Conservation (phyloP, 805 yeast genomes). For the Yamadazyma insecticola region DNA sequence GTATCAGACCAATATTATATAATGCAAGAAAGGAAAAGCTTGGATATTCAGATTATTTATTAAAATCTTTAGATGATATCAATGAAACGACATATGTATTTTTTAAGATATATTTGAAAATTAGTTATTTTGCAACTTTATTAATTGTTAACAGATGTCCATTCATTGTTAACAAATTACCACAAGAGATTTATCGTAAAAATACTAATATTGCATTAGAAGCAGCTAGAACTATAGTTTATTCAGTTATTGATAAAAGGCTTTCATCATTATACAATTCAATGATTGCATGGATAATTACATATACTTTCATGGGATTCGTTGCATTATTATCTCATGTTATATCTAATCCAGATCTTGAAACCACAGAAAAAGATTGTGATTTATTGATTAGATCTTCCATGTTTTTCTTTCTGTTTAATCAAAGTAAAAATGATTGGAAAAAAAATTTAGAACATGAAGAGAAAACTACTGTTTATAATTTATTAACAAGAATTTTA, state of each 20-base stretch:
- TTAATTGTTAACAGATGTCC: no score
- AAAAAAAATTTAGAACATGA: conserved; percentile 5
- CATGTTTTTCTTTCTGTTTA: conserved; percentile 10
- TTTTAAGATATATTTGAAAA: no score
- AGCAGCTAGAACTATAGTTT: no score
- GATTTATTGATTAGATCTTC: conserved; percentile 18
- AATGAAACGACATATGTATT: no score
- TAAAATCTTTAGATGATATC: no score
- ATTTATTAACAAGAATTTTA: conserved; percentile 18
- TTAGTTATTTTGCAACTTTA: no score
- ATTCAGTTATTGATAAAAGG: no score
- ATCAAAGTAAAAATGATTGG: conserved; percentile 1
- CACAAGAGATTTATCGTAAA: no score
- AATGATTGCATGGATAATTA: conserved; percentile 15
- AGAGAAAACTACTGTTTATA: conserved; percentile 10
- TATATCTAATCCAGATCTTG: conserved; percentile 14
- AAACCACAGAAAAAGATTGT: conserved; percentile 15
- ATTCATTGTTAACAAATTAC: no score
- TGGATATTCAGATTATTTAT: no score
- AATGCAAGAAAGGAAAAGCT: no score
- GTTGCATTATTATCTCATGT: conserved; percentile 19
- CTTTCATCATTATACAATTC: conserved; percentile 16
- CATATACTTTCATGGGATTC: conserved; percentile 21
- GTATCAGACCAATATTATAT: conserved; percentile 10
- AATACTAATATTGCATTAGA: no score